These are phyloP conservation scores for Recurvomyces mirabilis DNA, from an alignment of 495 filamentous ascomycete genomes.

Conservation along the genomic window DNA sequence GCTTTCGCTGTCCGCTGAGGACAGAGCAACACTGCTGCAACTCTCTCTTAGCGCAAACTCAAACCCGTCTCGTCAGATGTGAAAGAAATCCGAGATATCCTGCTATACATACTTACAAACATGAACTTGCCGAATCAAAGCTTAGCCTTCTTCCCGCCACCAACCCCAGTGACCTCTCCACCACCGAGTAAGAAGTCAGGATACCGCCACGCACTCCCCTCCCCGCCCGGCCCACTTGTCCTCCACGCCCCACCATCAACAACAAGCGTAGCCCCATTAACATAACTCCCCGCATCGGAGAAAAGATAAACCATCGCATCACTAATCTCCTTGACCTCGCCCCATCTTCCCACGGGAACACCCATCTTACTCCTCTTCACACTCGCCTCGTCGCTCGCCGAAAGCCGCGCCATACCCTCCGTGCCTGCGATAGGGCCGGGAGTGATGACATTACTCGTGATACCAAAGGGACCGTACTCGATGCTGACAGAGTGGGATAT, in stretches of 20 bases:
- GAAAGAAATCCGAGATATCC: too few relatives aligned
- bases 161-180: slow-evolving; percentile 43
- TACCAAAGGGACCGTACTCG: slow-evolving; percentile 75
- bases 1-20: too few relatives aligned
- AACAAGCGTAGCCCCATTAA: slow-evolving; percentile 67
- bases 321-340: slow-evolving; percentile 77
- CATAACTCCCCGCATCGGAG: slow-evolving; percentile 68
- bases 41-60: too few relatives aligned
- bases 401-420: slow-evolving; percentile 41
- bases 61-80: too few relatives aligned
- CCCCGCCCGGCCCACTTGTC: slow-evolving; percentile 32
- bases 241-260: slow-evolving; percentile 69
- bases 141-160: slow-evolving; percentile 52
- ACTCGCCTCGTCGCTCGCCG: slow-evolving; percentile 30
- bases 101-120: too few relatives aligned
- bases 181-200: slow-evolving; percentile 54
- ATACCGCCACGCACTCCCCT: slow-evolving; percentile 35
- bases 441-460: slow-evolving; percentile 81
- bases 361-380: slow-evolving; percentile 24
- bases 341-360: slow-evolving; percentile 61
- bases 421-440: slow-evolving; percentile 65
- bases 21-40: too few relatives aligned
- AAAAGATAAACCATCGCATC: slow-evolving; percentile 87
- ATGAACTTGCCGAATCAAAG: too few relatives aligned
- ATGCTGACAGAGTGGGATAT: slow-evolving; percentile 62